Evolutionary conservation across 108 stramenopile genomes (phyloP).

Genomic region (Mayamaea pseudoterrestris): DNA sequence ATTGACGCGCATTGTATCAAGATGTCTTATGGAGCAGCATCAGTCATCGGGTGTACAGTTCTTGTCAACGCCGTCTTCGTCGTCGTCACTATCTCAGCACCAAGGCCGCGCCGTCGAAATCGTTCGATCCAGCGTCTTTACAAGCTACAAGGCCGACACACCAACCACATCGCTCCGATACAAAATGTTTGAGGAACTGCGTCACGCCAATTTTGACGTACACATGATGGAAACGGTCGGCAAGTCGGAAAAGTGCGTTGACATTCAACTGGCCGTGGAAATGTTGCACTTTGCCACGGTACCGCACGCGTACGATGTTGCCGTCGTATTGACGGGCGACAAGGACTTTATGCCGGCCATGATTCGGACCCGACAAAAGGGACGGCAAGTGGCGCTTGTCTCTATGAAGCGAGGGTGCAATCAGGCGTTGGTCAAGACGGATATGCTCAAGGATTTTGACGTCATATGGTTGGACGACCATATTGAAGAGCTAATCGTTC

Average conservation of each 20-base stretch:
- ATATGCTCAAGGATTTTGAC: conserved; percentile 63
- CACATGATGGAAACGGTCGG: conserved; percentile 73
- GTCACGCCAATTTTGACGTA: conserved; percentile 61
- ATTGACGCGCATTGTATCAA: conserved; percentile 48
- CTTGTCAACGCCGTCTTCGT: conserved; percentile 12
- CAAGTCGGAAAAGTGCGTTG: conserved; percentile 75
- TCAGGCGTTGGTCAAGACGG: conserved; percentile 45
- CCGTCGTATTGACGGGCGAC: conserved; percentile 73
- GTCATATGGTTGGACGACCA: conserved; percentile 65
- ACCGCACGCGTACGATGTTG: conserved; percentile 77
- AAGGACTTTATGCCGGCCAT: conserved; percentile 84
- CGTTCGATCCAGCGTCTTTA: conserved; percentile 61
- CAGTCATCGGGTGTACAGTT: background rate
- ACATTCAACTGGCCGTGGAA: conserved; percentile 82
- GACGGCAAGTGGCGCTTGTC: conserved; percentile 57
- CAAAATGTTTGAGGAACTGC: conserved; percentile 74
- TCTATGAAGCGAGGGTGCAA: conserved; percentile 51
- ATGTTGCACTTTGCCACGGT: conserved; percentile 82
- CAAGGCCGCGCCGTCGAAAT: conserved; percentile 62
- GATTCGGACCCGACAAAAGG: conserved; percentile 70
- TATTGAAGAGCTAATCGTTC: conserved; percentile 45
- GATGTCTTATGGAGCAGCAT: no score
- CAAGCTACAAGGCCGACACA: conserved; percentile 56
- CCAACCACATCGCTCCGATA: conserved; percentile 41
- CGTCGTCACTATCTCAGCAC: background rate